These are phyloP conservation scores for Schrenkiella parvula DNA, from an alignment of 345 rosid genomes.

Conservation along the genomic window DNA sequence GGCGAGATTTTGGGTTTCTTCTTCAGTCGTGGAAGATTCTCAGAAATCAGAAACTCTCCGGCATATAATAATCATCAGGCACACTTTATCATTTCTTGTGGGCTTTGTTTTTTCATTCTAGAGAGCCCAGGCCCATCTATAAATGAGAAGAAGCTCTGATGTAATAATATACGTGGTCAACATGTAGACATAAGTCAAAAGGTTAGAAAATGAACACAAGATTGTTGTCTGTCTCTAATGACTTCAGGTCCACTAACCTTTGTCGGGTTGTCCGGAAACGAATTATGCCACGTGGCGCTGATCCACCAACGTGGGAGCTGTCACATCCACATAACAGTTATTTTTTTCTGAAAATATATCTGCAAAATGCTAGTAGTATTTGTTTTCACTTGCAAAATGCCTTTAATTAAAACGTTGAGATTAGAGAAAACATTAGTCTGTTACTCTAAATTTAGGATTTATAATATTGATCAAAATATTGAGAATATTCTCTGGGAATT, in stretches of 20 bases:
- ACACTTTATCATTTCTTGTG: not conserved
- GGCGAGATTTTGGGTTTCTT: not conserved
- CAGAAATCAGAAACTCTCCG: not conserved
- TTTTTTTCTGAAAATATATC: not conserved
- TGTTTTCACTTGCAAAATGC: not conserved
- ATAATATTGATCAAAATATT: not conserved
- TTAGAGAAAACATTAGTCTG: not conserved
- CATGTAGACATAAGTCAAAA: conserved; percentile 2
- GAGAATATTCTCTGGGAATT: conserved; percentile 18
- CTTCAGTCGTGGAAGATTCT: not conserved
- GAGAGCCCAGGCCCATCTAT: conserved; percentile 19
- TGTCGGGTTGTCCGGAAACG: conserved; percentile 15
- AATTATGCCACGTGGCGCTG: conserved; percentile 8
- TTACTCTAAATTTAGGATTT: conserved; percentile 13
- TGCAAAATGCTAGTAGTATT: no score
- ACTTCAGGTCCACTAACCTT: conserved; percentile 33
- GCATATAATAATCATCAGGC: not conserved
- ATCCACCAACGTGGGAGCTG: conserved; percentile 29
- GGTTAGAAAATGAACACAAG: no score
- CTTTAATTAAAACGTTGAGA: not conserved
- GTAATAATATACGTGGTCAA: conserved; percentile 3
- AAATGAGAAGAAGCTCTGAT: not conserved
- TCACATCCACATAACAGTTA: not conserved
- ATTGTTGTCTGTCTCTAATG: not conserved
- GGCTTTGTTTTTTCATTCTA: not conserved